Conservation (phyloP, 2,329 filamentous ascomycete genomes). For the Fusarium praegraminearum region DNA sequence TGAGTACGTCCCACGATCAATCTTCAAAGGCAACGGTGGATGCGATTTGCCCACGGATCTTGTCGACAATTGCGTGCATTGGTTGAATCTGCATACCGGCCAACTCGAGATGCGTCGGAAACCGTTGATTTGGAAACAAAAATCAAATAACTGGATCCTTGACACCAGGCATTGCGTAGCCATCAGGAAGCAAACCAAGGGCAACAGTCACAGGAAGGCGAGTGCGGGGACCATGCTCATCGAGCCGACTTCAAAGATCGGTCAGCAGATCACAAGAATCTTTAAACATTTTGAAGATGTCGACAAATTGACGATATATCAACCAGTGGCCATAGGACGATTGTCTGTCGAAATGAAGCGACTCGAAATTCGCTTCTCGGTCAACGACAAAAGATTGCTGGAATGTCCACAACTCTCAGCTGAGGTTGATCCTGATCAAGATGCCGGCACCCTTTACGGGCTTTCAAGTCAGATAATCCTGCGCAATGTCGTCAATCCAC, state of each 20-base stretch:
- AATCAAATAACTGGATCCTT: conserved; percentile 50
- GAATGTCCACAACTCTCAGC: conserved; percentile 61
- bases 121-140: conserved; percentile 49
- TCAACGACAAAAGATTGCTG: conserved; percentile 59
- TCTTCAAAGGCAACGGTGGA: conserved; percentile 44
- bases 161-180: conserved; percentile 44
- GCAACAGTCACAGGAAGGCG: fast-evolving
- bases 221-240: conserved; percentile 53
- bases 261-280: conserved; percentile 52
- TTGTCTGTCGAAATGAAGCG: conserved; percentile 64
- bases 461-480: conserved; percentile 20
- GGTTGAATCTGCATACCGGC: conserved; percentile 61
- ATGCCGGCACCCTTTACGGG: conserved; percentile 60
- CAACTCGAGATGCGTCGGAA: conserved; percentile 64
- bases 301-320: conserved; percentile 46
- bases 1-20: conserved; percentile 51
- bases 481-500: conserved; percentile 53
- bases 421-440: conserved; percentile 68
- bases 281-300: conserved; percentile 58
- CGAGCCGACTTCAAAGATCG: conserved; percentile 58
- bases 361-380: conserved; percentile 65
- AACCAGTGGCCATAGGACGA: conserved; percentile 49
- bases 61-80: conserved; percentile 67
- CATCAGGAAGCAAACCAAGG: not conserved
- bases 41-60: conserved; percentile 66